Evolutionary conservation across 108 stramenopile genomes (phyloP), one percentile per base, ranked within the genome.

Genomic region (Bacterosira constricta): DNA sequence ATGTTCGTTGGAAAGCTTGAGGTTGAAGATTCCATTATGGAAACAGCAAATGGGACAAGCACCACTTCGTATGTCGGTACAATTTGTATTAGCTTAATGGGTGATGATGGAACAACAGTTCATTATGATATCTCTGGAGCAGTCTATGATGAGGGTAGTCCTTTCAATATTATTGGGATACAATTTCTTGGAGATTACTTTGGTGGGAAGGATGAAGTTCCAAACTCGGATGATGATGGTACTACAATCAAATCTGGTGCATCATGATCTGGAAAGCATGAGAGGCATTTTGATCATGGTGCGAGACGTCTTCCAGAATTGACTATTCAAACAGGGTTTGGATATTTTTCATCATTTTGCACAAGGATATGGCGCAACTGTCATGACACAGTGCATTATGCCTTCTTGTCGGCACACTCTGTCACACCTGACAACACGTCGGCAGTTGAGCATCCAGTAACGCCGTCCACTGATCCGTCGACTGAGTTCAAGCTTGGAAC

Each of bases 401-500:
- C 61, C 0, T 62, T 62, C 23, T 62, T 42, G 21, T 62, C 61
- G 3, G 42, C 61, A 0, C 45, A 62, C 4, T 62, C 61, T 3
- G 29, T 62, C 10, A 8, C 38, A 29, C 41, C 60, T 25, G 39
- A 61, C 12, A 6, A 41, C 4, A n/a, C n/a, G n/a, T n/a, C n/a
- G n/a, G n/a, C n/a, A n/a, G n/a, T n/a, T n/a, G n/a, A n/a, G n/a
- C n/a, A n/a, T n/a, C n/a, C n/a, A n/a, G n/a, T n/a, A n/a, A n/a
- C n/a, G n/a, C n/a, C n/a, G n/a, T n/a, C n/a, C n/a, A n/a, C n/a
- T n/a, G n/a, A n/a, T n/a, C n/a, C n/a, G n/a, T n/a, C n/a, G n/a
- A n/a, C n/a, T n/a, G 23, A 13, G 21, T 62, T 62, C 13, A 11
- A 32, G 26, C 44, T 62, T 17, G 61, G 61, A 0, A 15, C 44